These are phyloP conservation scores for Nothopassalora personata DNA, from an alignment of 2,329 filamentous ascomycete genomes.

Conservation along the genomic window DNA sequence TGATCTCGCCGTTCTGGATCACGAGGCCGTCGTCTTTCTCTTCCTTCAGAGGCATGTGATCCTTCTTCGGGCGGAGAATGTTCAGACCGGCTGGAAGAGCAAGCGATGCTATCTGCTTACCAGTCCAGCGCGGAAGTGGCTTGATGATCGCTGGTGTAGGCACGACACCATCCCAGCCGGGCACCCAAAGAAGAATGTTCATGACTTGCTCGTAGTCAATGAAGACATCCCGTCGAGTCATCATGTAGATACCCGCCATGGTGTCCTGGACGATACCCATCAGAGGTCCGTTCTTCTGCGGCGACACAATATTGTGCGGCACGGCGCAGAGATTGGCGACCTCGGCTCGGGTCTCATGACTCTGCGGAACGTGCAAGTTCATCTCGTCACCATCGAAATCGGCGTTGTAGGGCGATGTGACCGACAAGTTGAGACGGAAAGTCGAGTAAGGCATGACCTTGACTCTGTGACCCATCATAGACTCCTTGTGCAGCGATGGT, in stretches of 20 bases:
- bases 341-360: slow-evolving; percentile 92
- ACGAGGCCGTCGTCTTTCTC: slow-evolving; percentile 60
- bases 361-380: slow-evolving; percentile 99
- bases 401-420: slow-evolving; percentile 98
- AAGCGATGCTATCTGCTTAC: slow-evolving; percentile 95
- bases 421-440: slow-evolving; percentile 93
- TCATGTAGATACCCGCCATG: slow-evolving; percentile 92
- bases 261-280: slow-evolving; percentile 99
- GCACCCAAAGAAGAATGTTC: slow-evolving; percentile 96
- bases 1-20: slow-evolving; percentile 79
- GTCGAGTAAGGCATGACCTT: slow-evolving; percentile 99
- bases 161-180: slow-evolving; percentile 93
- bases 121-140: slow-evolving; percentile 89
- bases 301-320: slow-evolving; percentile 96
- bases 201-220: slow-evolving; percentile 86
- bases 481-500: slow-evolving; percentile 97
- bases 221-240: slow-evolving; percentile 89
- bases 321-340: slow-evolving; percentile 93
- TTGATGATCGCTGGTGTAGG: slow-evolving; percentile 91
- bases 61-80: slow-evolving; percentile 44
- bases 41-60: slow-evolving; percentile 27
- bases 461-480: slow-evolving; percentile 99
- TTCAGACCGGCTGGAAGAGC: slow-evolving; percentile 84
- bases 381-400: slow-evolving; percentile 99
- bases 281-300: slow-evolving; percentile 89